Evolutionary conservation across 305 asterid genomes (phyloP), one percentile per base, ranked within the genome.

Genomic region (Ruellia speciosa): DNA sequence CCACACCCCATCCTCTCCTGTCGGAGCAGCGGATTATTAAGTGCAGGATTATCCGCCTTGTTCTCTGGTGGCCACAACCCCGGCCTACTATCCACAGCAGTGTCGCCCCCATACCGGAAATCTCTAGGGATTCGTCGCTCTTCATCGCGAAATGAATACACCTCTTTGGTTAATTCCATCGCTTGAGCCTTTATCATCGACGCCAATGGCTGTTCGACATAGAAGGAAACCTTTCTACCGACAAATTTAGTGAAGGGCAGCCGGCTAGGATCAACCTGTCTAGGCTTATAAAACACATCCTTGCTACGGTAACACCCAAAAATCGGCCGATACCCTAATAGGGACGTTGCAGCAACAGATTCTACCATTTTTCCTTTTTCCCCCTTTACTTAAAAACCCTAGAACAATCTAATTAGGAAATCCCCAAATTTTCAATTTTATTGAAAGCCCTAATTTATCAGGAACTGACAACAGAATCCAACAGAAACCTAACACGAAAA

Each of bases 1-100:
- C 98, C 96, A 62, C 89, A 79, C 37, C 98, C 96, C 96, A 90
- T 85, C 63, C 94, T 76, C 60, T 88, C 95, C 39, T 85, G 98
- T 2, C 98, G 75, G 74, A 90, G 90, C 74, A 90, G 66, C 3
- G 96, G 98, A 56, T 90, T 90, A 31, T 76, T 82, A 56, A 90
- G 93, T 0, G 82, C 68, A 7, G 96, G 90, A 54, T 79, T 84
- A 63, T 87, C 98, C 0, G 94, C 95, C 75, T 72, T 87, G 59
- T 90, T 87, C 66, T 73, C 75, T 5, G 96, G 95, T 14, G 96
- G 95, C 96, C 96, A 83, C 33, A 72, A 51, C 15, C 85, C 85
- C 2, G 84, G 90, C 41, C 67, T 80, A 13, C 73, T 58, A 51
- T 83, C 88, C 18, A 77, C 72, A 59, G 69, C 80, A n/a, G 83